Conservation (phyloP, 2,329 filamentous ascomycete genomes). For the Lasiodiplodia sp. region DNA sequence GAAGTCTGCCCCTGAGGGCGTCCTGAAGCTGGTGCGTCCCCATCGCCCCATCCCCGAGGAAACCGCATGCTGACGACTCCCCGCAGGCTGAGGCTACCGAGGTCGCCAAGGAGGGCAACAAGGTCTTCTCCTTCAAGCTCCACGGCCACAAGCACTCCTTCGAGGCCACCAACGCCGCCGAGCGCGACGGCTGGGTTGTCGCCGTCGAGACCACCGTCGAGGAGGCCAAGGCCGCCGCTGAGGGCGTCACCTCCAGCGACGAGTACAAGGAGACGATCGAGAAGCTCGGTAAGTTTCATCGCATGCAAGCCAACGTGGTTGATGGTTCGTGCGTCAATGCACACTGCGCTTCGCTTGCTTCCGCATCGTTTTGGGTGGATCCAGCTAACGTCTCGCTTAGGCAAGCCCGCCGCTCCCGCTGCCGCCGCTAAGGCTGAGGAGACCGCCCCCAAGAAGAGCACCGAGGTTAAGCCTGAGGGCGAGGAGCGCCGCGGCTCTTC, state of each 20-base stretch:
- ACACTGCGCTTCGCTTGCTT: conserved; percentile 40
- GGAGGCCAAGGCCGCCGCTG: conserved; percentile 83
- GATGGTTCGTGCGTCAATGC: conserved; percentile 31
- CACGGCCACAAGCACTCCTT: conserved; percentile 93
- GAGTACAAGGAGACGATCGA: conserved; percentile 87
- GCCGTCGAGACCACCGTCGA: conserved; percentile 82
- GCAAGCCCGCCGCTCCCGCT: conserved; percentile 49
- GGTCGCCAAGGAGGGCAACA: conserved; percentile 74
- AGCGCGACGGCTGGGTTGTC: conserved; percentile 92
- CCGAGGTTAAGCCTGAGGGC: conserved; percentile 49
- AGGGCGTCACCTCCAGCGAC: conserved; percentile 77
- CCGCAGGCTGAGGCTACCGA: conserved; percentile 70
- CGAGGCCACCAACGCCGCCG: conserved; percentile 75
- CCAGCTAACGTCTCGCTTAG: conserved; percentile 47
- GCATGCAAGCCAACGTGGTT: conserved; percentile 34
- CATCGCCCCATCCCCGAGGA: not conserved
- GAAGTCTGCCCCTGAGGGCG: conserved; percentile 79
- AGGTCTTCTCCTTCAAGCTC: conserved; percentile 86
- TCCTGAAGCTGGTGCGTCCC: conserved; percentile 80
- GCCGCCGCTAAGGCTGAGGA: conserved; percentile 48
- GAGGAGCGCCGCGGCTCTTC: conserved; percentile 47
- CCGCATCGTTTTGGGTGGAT: conserved; percentile 32
- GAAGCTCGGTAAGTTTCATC: conserved; percentile 65
- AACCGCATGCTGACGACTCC: conserved; percentile 42
- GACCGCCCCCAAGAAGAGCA: conserved; percentile 56